A percentile compares a stretch with the other conserved stretches of the same genome.
Evolutionary conservation across 306 rosid species (phyloP).

Genomic region (Vigna angularis): DNA sequence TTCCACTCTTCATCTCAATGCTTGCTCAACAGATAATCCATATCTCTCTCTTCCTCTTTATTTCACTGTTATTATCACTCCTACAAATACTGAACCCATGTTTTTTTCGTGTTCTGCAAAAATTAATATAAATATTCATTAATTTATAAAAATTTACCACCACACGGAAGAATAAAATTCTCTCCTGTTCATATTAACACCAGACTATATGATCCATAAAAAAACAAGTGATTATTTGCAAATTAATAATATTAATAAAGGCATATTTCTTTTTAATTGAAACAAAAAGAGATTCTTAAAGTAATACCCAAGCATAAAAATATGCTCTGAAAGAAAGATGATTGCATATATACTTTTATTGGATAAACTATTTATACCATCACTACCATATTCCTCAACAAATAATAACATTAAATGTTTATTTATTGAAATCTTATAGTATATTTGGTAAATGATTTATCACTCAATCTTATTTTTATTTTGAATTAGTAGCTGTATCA

Average conservation of each 20-base stretch:
- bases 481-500: not conserved
- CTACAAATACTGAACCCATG: not conserved
- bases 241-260: not conserved
- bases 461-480: too few relatives aligned
- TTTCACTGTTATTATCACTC: not conserved
- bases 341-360: not conserved
- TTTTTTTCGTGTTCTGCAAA: not conserved
- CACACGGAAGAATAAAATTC: not conserved
- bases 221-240: not conserved
- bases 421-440: not conserved
- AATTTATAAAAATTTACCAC: not conserved
- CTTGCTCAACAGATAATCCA: constrained; percentile 1
- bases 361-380: not conserved
- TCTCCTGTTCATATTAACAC: not conserved
- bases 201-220: not conserved
- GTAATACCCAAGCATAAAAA: not conserved
- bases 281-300: not conserved
- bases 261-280: not conserved
- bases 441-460: not conserved
- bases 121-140: not conserved
- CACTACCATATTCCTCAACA: not conserved
- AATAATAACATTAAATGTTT: not conserved
- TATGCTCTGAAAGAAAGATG: not conserved
- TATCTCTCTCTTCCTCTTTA: not conserved
- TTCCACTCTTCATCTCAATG: not conserved